Evolutionary conservation across 805 yeast genomes (phyloP).

Genomic region (Pichia nakasei): DNA sequence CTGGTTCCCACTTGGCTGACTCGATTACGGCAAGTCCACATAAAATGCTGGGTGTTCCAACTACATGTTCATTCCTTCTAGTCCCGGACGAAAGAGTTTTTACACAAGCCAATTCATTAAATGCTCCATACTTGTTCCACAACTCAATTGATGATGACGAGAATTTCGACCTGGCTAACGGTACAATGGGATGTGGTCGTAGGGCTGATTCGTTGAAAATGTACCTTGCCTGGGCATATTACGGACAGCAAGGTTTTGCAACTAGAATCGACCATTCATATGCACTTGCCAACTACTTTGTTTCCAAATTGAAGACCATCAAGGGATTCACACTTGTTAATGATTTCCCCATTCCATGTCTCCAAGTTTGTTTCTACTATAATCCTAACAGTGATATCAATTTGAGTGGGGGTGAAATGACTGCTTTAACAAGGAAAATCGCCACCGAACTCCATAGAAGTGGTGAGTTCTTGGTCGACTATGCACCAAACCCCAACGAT

Average conservation of each 20-base stretch:
- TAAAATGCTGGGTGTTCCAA: constrained; percentile 83
- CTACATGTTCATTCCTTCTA: constrained; percentile 63
- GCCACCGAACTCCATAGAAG: constrained; percentile 48
- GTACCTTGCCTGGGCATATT: constrained; percentile 74
- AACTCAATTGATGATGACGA: constrained; percentile 40
- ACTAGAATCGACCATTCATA: constrained; percentile 67
- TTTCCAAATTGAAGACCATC: constrained; percentile 29
- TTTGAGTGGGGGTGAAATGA: constrained; percentile 30
- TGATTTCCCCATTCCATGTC: constrained; percentile 57
- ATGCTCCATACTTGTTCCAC: constrained; percentile 79
- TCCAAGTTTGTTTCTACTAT: constrained; percentile 79
- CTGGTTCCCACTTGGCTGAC: constrained; percentile 60
- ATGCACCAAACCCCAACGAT: constrained; percentile 57
- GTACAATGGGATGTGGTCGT: constrained; percentile 89
- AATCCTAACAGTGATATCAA: constrained; percentile 29
- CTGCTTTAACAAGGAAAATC: constrained; percentile 51
- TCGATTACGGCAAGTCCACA: constrained; percentile 80
- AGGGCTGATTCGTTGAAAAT: constrained; percentile 75
- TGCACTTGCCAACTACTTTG: constrained; percentile 54
- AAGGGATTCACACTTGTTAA: constrained; percentile 50
- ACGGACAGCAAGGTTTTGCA: constrained; percentile 59
- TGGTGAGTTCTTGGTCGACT: constrained; percentile 70
- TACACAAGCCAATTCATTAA: constrained; percentile 63
- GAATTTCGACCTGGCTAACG: constrained; percentile 71
- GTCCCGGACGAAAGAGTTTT: constrained; percentile 60